Evolutionary conservation across 768 basidiomycete species (phyloP).

Genomic region (Amanita molliuscula): DNA sequence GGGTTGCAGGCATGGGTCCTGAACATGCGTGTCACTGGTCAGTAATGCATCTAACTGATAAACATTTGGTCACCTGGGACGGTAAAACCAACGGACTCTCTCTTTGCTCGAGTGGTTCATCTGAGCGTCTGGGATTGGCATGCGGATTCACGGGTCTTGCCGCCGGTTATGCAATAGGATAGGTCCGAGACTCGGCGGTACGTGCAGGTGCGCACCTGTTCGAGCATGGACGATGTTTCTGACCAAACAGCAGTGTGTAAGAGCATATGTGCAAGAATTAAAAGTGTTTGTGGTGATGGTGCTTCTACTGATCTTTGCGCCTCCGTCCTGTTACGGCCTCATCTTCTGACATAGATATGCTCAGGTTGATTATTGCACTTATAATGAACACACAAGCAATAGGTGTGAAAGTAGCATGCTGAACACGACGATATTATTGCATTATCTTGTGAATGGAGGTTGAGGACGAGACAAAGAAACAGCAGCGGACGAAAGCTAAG

Average conservation of each 20-base stretch:
- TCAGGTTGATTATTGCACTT: conserved; percentile 75
- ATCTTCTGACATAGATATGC: neutral
- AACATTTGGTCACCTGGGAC: too few relatives aligned
- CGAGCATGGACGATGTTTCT: neutral
- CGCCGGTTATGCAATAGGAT: conserved; percentile 91
- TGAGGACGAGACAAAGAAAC: too few relatives aligned
- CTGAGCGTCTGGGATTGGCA: conserved; percentile 84
- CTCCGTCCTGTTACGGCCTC: neutral
- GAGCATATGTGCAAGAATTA: conserved; percentile 85
- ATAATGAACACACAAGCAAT: conserved; percentile 81
- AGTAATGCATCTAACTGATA: too few relatives aligned
- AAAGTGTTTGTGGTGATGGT: conserved; percentile 95
- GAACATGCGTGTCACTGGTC: too few relatives aligned
- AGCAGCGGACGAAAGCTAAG: too few relatives aligned
- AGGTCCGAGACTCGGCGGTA: conserved; percentile 90
- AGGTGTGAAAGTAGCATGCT: conserved; percentile 23
- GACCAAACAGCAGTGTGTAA: conserved; percentile 55
- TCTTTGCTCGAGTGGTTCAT: conserved; percentile 85
- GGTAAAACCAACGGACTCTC: conserved; percentile 58
- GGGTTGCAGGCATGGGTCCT: too few relatives aligned
- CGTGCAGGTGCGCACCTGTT: conserved; percentile 23
- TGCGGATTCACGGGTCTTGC: conserved; percentile 91
- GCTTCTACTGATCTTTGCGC: conserved; percentile 83
- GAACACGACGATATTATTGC: neutral
- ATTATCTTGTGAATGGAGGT: too few relatives aligned